phyloP scores from a whole-genome alignment of 768 basidiomycete genomes.

The Lentinula boryana region DNA sequence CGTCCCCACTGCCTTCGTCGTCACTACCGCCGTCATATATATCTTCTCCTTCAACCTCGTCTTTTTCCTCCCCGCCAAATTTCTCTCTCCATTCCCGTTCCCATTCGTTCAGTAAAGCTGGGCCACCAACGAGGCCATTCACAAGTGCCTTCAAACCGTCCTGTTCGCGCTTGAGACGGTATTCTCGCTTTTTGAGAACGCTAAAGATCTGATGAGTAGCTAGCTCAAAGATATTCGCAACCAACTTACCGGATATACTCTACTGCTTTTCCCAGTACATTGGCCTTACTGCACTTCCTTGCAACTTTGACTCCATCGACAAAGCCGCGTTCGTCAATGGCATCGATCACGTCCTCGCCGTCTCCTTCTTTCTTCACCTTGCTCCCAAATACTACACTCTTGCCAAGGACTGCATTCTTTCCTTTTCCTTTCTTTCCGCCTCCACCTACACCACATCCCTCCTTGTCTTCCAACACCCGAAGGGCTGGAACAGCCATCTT shows the following conservation, averaged over 20 bases:
- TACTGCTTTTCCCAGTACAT: slow-evolving; percentile 83
- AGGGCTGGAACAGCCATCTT: slow-evolving; percentile 80
- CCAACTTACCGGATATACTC: slow-evolving; percentile 70
- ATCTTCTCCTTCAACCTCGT: slow-evolving; percentile 57
- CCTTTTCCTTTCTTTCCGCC: slow-evolving; percentile 44
- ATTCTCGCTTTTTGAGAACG: slow-evolving; percentile 76
- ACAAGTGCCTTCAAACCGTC: slow-evolving; percentile 68
- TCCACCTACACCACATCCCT: slow-evolving; percentile 25
- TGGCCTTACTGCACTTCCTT: slow-evolving; percentile 86
- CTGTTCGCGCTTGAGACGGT: slow-evolving; percentile 66
- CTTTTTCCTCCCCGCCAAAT: slow-evolving; percentile 73
- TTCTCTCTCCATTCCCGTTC: slow-evolving; percentile 66
- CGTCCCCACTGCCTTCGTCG: slow-evolving; percentile 37
- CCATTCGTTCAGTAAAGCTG: slow-evolving; percentile 67
- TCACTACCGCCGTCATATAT: slow-evolving; percentile 33
- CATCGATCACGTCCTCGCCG: slow-evolving; percentile 35
- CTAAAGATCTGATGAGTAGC: slow-evolving; percentile 22
- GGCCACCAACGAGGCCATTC: slow-evolving; percentile 67
- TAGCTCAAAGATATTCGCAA: not conserved
- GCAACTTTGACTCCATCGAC: slow-evolving; percentile 92
- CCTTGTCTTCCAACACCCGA: slow-evolving; percentile 65
- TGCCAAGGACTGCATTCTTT: slow-evolving; percentile 15
- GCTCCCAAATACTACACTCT: slow-evolving; percentile 19
- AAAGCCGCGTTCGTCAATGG: slow-evolving; percentile 78
- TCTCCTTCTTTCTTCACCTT: slow-evolving; percentile 25